Evolutionary conservation across 306 rosid genomes (phyloP).

Genomic region (Rubus idaeus): DNA sequence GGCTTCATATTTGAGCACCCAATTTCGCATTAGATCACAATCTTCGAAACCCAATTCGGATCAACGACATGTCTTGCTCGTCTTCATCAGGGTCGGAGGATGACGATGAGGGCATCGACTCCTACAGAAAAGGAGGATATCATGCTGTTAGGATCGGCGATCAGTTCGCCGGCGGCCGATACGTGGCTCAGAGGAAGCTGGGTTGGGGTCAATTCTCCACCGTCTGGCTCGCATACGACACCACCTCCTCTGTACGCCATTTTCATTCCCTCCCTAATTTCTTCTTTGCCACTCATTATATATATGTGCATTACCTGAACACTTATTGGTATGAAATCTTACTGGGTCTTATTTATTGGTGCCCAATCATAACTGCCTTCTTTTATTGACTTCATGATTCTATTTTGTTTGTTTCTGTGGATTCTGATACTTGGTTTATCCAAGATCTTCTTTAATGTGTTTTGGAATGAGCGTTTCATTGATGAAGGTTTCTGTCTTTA

Average conservation of each 20-base stretch:
- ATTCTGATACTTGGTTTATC: not conserved
- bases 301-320: not conserved
- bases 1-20: not conserved
- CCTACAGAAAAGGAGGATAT: slow-evolving; percentile 93
- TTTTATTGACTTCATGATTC: not conserved
- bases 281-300: not conserved
- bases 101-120: slow-evolving; percentile 90
- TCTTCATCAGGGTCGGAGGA: slow-evolving; percentile 94
- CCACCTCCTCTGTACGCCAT: slow-evolving; percentile 56
- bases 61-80: slow-evolving; percentile 69
- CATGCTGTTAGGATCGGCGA: slow-evolving; percentile 91
- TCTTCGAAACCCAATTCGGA: slow-evolving; percentile 12
- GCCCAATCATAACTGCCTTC: not conserved
- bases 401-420: slow-evolving; percentile 3
- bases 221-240: slow-evolving; percentile 96
- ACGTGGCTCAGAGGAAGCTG: slow-evolving; percentile 83
- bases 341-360: not conserved
- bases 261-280: not conserved
- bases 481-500: not conserved
- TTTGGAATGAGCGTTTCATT: not conserved
- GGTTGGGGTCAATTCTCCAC: slow-evolving; percentile 99
- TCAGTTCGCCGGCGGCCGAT: slow-evolving; percentile 87
- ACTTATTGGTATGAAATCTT: not conserved
- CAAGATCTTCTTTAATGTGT: slow-evolving; percentile 1
- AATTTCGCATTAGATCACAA: not conserved